Evolutionary conservation across 345 rosid genomes (phyloP).

Genomic region (Pugionium cornutum): DNA sequence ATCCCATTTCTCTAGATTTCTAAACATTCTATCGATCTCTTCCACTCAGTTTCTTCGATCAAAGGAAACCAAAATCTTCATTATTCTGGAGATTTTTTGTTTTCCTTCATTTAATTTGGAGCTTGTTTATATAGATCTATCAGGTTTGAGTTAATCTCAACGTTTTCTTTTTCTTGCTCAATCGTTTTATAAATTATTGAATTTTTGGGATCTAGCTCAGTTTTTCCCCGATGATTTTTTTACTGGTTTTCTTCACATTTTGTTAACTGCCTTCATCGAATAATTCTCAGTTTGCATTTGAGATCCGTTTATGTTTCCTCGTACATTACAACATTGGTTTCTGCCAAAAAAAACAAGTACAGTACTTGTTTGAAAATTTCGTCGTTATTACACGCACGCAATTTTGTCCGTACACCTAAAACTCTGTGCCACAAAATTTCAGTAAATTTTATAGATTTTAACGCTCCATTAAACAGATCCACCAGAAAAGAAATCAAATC

Average conservation of each 20-base stretch:
- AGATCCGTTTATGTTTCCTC: constrained; percentile 30
- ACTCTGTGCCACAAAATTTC: neutral
- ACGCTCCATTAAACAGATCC: neutral
- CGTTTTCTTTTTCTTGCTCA: neutral
- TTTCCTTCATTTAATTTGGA: neutral
- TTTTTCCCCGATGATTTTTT: neutral
- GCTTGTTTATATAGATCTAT: constrained; percentile 9
- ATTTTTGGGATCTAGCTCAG: neutral
- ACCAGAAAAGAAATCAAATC: neutral
- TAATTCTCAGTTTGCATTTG: neutral
- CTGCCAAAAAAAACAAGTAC: neutral
- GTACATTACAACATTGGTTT: constrained; percentile 22
- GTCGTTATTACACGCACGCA: constrained; percentile 15
- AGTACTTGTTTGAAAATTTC: neutral
- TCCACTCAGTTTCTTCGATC: neutral
- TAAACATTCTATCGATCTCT: neutral
- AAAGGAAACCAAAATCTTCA: constrained; percentile 26
- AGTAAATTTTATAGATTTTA: neutral
- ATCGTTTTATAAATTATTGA: neutral
- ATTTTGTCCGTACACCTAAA: constrained; percentile 28
- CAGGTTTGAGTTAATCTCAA: constrained; percentile 12
- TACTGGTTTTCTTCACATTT: neutral
- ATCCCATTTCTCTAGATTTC: constrained; percentile 1
- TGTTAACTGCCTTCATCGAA: neutral
- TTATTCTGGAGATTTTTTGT: neutral